A percentile compares a stretch with the other conserved stretches of the same genome.
Conservation (phyloP, 2,329 filamentous ascomycete species). For the Sphaerostilbella broomeana region DNA sequence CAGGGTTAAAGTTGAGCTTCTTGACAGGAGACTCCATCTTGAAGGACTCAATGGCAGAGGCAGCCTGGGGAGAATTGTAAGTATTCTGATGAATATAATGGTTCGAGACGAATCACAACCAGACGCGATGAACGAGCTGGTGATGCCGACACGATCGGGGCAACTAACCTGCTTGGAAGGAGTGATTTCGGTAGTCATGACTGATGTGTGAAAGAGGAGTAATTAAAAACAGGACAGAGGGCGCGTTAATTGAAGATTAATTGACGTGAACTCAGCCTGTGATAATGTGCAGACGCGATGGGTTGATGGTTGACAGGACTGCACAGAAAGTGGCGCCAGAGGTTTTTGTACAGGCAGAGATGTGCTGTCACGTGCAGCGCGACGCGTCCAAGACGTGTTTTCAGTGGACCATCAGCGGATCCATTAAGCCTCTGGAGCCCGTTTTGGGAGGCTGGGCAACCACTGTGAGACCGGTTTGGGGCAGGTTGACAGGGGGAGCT, state of each 20-base stretch:
- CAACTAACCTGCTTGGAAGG: conserved; percentile 51
- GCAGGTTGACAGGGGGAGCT: background rate
- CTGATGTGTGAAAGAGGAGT: conserved; percentile 15
- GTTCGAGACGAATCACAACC: conserved; percentile 16
- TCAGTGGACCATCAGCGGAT: conserved; percentile 17
- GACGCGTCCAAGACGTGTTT: conserved; percentile 30
- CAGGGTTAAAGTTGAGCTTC: conserved; percentile 71
- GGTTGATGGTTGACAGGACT: conserved; percentile 18
- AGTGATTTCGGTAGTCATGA: conserved; percentile 70
- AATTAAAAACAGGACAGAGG: conserved; percentile 15
- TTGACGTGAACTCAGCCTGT: conserved; percentile 18
- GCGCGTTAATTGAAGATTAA: conserved; percentile 15
- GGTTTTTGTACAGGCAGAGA: conserved; percentile 33
- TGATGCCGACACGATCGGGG: conserved; percentile 21
- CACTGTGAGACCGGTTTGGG: conserved; percentile 4
- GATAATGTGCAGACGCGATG: conserved; percentile 25
- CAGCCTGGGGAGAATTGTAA: conserved; percentile 65
- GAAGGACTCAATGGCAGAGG: conserved; percentile 76
- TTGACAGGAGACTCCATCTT: conserved; percentile 92
- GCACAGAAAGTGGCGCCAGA: conserved; percentile 23
- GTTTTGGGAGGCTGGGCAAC: conserved; percentile 10
- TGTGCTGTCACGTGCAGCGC: conserved; percentile 32
- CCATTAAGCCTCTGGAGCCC: conserved; percentile 19
- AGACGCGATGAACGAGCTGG: background rate
- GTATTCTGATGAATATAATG: no score